phyloP scores from a whole-genome alignment of 192 early-diverging fungal species.

The Glomus cerebriforme region DNA sequence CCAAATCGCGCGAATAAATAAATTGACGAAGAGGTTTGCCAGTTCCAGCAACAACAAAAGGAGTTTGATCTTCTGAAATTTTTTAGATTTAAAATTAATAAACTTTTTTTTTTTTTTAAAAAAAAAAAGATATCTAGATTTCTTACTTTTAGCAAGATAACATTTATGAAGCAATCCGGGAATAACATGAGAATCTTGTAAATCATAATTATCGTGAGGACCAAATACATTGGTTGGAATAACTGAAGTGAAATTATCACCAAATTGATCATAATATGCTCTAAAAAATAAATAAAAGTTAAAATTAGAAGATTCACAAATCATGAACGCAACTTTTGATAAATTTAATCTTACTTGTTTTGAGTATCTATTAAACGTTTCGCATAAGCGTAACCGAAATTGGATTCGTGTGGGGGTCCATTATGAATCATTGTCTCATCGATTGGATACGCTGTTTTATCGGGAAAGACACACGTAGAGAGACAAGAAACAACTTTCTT shows the following conservation, averaged over 20 bases:
- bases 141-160: conserved; percentile 74
- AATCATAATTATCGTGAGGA: conserved; percentile 76
- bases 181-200: conserved; percentile 80
- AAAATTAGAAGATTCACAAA: background rate
- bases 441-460: conserved; percentile 82
- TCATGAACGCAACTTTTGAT: background rate
- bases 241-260: conserved; percentile 76
- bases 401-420: conserved; percentile 78
- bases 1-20: conserved; percentile 80
- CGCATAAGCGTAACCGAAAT: conserved; percentile 81
- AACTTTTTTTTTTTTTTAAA: background rate
- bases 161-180: conserved; percentile 83
- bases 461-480: conserved; percentile 84
- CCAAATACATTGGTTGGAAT: conserved; percentile 86
- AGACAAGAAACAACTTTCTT: conserved; percentile 85
- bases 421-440: conserved; percentile 85
- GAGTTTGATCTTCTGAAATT: conserved; percentile 61
- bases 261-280: conserved; percentile 77
- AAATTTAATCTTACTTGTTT: conserved; percentile 61
- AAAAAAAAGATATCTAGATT: conserved; percentile 18
- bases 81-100: conserved; percentile 19
- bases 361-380: conserved; percentile 85
- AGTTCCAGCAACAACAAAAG: conserved; percentile 72
- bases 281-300: conserved; percentile 35
- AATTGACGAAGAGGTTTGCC: conserved; percentile 82